These are phyloP conservation scores for Alternaria ethzedia DNA, from an alignment of 2,329 filamentous ascomycete species.

Conservation along the genomic window DNA sequence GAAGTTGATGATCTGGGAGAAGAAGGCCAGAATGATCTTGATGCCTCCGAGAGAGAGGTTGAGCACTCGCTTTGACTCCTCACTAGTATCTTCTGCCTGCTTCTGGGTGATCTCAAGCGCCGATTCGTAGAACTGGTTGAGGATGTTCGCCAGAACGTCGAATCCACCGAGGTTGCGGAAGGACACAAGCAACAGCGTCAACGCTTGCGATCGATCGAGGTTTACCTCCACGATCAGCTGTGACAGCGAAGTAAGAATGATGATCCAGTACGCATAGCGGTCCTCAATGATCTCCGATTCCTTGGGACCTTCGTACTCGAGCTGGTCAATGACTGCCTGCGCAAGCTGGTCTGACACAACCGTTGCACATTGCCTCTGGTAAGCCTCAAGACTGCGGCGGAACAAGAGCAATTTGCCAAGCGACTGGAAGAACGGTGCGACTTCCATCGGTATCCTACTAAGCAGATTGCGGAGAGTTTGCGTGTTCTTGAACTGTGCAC, in stretches of 20 bases:
- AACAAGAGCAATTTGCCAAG: constrained; percentile 82
- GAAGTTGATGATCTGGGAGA: constrained; percentile 74
- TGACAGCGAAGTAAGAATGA: constrained; percentile 77
- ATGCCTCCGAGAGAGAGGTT: constrained; percentile 66
- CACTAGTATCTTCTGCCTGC: constrained; percentile 53
- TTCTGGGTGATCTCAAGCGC: constrained; percentile 57
- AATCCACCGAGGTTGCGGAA: constrained; percentile 86
- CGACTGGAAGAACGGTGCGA: constrained; percentile 85
- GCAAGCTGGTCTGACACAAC: constrained; percentile 73
- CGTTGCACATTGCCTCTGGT: constrained; percentile 66
- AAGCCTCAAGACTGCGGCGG: constrained; percentile 73
- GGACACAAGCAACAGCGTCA: constrained; percentile 80
- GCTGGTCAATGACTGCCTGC: constrained; percentile 70
- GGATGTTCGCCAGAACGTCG: constrained; percentile 72
- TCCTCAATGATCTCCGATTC: constrained; percentile 63
- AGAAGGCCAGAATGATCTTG: constrained; percentile 85
- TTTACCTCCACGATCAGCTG: constrained; percentile 78
- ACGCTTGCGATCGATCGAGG: constrained; percentile 47
- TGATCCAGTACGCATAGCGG: constrained; percentile 78
- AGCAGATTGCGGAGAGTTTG: constrained; percentile 78
- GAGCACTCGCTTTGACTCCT: constrained; percentile 46
- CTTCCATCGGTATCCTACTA: constrained; percentile 76
- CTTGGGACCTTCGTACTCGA: constrained; percentile 60
- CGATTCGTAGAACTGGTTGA: constrained; percentile 70
- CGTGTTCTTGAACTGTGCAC: constrained; percentile 72